Percentiles rank a stretch among this genome's conserved stretches.
Conservation (phyloP, 2,329 filamentous ascomycete species). For the Xylariaceae sp. region DNA sequence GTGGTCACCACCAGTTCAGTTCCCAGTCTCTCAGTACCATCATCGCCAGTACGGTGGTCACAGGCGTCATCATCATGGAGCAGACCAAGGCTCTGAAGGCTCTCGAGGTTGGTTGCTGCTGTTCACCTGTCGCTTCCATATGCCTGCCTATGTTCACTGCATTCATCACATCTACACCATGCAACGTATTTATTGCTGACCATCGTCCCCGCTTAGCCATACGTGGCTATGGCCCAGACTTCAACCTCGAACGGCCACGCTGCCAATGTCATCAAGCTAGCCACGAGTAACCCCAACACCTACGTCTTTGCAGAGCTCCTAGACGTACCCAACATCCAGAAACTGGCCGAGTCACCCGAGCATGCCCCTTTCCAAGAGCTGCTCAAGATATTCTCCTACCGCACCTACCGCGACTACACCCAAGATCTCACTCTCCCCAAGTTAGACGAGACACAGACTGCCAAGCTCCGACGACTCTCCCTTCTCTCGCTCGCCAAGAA, state of each 20-base stretch:
- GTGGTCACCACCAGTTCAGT: slow-evolving; percentile 3
- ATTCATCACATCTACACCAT: too few species aligned
- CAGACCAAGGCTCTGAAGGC: slow-evolving; percentile 65
- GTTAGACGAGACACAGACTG: slow-evolving; percentile 68
- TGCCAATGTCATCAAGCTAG: slow-evolving; percentile 79
- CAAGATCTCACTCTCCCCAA: slow-evolving; percentile 25
- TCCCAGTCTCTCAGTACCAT: neutral
- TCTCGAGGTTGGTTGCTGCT: slow-evolving; percentile 47
- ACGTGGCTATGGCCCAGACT: slow-evolving; percentile 81
- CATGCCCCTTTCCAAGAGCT: slow-evolving; percentile 62
- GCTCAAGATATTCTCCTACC: slow-evolving; percentile 87
- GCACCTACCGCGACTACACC: slow-evolving; percentile 75
- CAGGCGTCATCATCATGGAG: slow-evolving; percentile 54
- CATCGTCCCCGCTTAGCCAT: slow-evolving; percentile 57
- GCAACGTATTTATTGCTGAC: neutral
- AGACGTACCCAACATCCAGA: slow-evolving; percentile 71
- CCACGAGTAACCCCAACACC: slow-evolving; percentile 83
- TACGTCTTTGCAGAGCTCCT: slow-evolving; percentile 96
- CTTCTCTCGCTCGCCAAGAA: slow-evolving; percentile 86
- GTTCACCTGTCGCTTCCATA: neutral
- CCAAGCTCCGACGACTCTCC: slow-evolving; percentile 79
- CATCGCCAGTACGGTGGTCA: slow-evolving; percentile 6
- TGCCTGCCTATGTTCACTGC: too few species aligned
- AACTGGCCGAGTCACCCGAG: slow-evolving; percentile 59
- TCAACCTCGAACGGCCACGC: slow-evolving; percentile 80